These are phyloP conservation scores for Iodosphaeria phyllophila DNA, from an alignment of 2,329 filamentous ascomycete genomes.

Conservation along the genomic window DNA sequence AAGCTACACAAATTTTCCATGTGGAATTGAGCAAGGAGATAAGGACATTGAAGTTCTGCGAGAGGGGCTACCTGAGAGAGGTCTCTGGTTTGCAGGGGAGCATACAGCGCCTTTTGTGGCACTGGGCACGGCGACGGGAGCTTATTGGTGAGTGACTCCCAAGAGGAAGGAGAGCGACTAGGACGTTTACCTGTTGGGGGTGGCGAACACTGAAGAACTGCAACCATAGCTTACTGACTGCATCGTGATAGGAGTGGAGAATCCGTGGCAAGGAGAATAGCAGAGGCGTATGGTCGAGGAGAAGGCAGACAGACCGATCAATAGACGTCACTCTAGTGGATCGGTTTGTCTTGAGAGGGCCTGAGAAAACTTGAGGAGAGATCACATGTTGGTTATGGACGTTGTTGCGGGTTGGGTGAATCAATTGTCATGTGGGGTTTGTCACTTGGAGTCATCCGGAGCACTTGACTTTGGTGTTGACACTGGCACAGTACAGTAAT, in stretches of 20 bases:
- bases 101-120: constrained; percentile 84
- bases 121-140: constrained; percentile 73
- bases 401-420: too few species aligned
- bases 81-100: constrained; percentile 76
- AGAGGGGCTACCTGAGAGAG: constrained; percentile 41
- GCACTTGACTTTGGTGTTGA: too few species aligned
- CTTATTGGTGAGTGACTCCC: constrained; percentile 75
- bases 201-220: background rate
- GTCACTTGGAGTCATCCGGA: too few species aligned
- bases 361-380: too few species aligned
- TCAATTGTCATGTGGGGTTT: too few species aligned
- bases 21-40: constrained; percentile 52
- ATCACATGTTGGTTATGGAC: too few species aligned
- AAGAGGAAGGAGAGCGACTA: too few species aligned
- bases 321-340: too few species aligned
- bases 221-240: background rate
- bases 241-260: constrained; percentile 1
- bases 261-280: constrained; percentile 2
- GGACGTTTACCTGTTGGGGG: too few species aligned
- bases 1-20: constrained; percentile 72
- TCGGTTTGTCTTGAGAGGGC: too few species aligned
- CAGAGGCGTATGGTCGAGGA: constrained; percentile 3
- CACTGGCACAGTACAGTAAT: too few species aligned
- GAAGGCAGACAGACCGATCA: too few species aligned
- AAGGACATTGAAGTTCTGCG: constrained; percentile 49